Evolutionary conservation across 1,284 basidiomycete genomes (phyloP).

Genomic region (Kwoniella shivajii): DNA sequence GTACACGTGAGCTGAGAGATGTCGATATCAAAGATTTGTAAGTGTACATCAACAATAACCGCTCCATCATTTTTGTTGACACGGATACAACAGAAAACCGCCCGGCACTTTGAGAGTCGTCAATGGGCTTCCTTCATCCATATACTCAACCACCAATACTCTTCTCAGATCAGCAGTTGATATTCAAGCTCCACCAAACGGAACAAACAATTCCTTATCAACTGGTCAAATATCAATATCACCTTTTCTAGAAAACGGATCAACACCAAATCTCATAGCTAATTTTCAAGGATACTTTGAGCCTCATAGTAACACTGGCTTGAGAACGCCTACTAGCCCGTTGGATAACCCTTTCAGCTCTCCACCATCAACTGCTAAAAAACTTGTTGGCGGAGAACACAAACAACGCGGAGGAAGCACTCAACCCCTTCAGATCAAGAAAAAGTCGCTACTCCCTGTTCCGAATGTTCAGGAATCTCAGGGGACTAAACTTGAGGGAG

Average conservation of each 20-base stretch:
- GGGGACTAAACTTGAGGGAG: conserved; percentile 2
- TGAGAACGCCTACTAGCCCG: conserved; percentile 17
- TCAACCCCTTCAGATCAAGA: conserved; percentile 24
- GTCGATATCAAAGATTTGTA: conserved; percentile 11
- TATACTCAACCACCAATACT: conserved; percentile 60
- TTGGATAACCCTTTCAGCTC: conserved; percentile 24
- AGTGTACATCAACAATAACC: background rate
- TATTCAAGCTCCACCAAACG: background rate
- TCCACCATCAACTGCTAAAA: background rate
- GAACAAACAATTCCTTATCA: background rate
- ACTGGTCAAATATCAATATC: conserved; percentile 60
- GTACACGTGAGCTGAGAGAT: conserved; percentile 17
- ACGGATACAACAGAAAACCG: conserved; percentile 53
- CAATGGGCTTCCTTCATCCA: conserved; percentile 66
- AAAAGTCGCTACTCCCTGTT: conserved; percentile 14
- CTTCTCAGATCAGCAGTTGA: conserved; percentile 41
- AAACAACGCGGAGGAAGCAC: conserved; percentile 1
- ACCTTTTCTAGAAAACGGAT: conserved; percentile 16
- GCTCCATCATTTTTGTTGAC: background rate
- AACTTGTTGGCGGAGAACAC: background rate
- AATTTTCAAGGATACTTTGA: conserved; percentile 31
- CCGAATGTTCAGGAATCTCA: background rate
- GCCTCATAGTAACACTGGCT: background rate
- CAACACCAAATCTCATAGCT: conserved; percentile 32
- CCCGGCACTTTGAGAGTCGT: conserved; percentile 68